Conservation (phyloP, 768 basidiomycete species). For the Mycena metata region DNA sequence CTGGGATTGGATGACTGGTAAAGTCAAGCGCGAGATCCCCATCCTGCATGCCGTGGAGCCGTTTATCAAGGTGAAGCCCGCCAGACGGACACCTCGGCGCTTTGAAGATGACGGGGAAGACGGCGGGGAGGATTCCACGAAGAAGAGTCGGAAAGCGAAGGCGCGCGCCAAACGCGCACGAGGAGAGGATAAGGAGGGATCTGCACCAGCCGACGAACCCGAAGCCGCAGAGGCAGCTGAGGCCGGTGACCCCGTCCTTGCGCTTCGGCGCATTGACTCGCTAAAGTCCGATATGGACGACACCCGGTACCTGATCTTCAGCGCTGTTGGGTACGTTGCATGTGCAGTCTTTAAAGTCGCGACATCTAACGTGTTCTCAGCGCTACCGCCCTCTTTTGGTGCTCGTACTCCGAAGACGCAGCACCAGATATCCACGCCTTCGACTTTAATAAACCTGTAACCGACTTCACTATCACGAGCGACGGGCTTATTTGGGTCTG, state of each 20-base stretch:
- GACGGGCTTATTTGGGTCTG: constrained; percentile 60
- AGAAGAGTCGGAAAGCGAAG: constrained; percentile 35
- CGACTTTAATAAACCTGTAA: constrained; percentile 70
- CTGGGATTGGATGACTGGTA: constrained; percentile 85
- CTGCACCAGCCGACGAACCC: neutral
- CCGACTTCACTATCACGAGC: constrained; percentile 64
- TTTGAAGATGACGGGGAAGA: constrained; percentile 51
- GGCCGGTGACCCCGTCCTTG: constrained; percentile 60
- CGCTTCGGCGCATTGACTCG: constrained; percentile 69
- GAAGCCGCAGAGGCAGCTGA: constrained; percentile 26
- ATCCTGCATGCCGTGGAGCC: constrained; percentile 64
- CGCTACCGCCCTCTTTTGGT: constrained; percentile 75
- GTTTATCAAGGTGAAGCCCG: constrained; percentile 58
- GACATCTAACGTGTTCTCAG: constrained; percentile 51
- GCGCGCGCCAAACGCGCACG: constrained; percentile 36
- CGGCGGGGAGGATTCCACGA: constrained; percentile 41
- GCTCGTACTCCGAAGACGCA: constrained; percentile 45
- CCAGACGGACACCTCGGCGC: constrained; percentile 46
- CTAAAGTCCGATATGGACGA: constrained; percentile 48
- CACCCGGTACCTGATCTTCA: constrained; percentile 69
- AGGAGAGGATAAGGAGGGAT: constrained; percentile 42
- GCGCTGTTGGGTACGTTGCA: constrained; percentile 75
- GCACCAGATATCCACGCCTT: constrained; percentile 50
- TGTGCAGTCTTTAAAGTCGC: neutral
- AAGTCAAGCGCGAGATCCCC: constrained; percentile 62